Conservation (phyloP, 83 land plant genomes). For the Picea abies region DNA sequence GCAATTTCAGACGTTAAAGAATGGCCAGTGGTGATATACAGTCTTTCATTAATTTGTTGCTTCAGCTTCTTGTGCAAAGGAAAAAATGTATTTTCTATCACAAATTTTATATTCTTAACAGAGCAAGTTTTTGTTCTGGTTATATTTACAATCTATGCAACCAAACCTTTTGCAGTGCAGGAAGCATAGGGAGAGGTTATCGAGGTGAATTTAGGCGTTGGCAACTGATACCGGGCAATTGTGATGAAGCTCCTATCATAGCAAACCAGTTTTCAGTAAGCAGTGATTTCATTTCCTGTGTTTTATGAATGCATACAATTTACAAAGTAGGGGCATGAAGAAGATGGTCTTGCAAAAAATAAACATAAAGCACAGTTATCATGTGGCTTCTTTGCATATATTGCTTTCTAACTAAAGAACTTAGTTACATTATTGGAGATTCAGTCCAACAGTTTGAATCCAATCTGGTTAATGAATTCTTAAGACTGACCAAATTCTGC, state of each 20-base stretch:
- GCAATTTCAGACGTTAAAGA: neutral
- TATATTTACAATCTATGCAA: neutral
- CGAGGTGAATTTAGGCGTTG: slow-evolving; percentile 89
- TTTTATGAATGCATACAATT: neutral
- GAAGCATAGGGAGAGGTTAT: slow-evolving; percentile 96
- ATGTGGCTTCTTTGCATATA: neutral
- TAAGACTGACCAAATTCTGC: no score
- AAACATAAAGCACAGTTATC: neutral
- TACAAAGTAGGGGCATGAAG: neutral
- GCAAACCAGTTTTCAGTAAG: slow-evolving; percentile 98
- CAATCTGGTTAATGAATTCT: neutral
- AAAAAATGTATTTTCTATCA: neutral
- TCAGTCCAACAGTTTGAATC: neutral
- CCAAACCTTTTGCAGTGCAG: slow-evolving; percentile 60
- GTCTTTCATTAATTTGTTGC: neutral
- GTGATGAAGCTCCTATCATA: slow-evolving; percentile 72
- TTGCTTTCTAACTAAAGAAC: neutral
- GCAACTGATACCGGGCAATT: slow-evolving; percentile 83
- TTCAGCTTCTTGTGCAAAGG: neutral
- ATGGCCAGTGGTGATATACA: neutral
- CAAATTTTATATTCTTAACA: neutral
- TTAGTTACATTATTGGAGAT: neutral
- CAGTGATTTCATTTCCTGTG: slow-evolving; percentile 12
- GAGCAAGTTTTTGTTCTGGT: neutral
- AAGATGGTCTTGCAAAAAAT: neutral